Evolutionary conservation across 2,329 filamentous ascomycete species (phyloP).

Genomic region (Aspergillus melleus): DNA sequence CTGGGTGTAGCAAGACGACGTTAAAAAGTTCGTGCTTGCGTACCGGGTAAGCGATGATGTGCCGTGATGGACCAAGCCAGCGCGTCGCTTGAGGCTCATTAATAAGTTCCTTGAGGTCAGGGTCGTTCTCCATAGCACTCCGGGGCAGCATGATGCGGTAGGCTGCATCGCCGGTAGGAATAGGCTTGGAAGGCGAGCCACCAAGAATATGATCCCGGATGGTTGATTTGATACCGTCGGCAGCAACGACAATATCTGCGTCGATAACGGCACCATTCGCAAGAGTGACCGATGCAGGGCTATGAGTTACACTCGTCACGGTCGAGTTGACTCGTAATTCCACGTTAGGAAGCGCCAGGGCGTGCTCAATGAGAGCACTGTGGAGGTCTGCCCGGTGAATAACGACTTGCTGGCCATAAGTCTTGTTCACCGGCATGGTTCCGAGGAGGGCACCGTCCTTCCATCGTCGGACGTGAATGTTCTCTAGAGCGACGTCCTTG

Average conservation of each 20-base stretch:
- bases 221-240: slow-evolving; percentile 56
- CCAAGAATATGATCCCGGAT: slow-evolving; percentile 44
- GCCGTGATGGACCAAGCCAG: slow-evolving; percentile 73
- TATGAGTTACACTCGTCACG: slow-evolving; percentile 29
- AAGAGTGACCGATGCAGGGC: slow-evolving; percentile 30
- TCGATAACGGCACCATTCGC: slow-evolving; percentile 25
- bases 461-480: slow-evolving; percentile 39
- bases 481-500: slow-evolving; percentile 34
- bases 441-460: slow-evolving; percentile 33
- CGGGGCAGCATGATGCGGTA: slow-evolving; percentile 77
- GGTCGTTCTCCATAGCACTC: slow-evolving; percentile 64
- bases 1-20: slow-evolving; percentile 62
- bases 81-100: slow-evolving; percentile 67
- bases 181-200: slow-evolving; percentile 20
- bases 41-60: slow-evolving; percentile 78
- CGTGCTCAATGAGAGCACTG: slow-evolving; percentile 31
- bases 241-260: slow-evolving; percentile 53
- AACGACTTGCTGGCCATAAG: slow-evolving; percentile 35
- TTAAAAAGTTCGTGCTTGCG: slow-evolving; percentile 66
- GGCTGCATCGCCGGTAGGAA: slow-evolving; percentile 67
- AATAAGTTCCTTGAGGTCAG: slow-evolving; percentile 67
- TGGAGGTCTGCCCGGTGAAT: slow-evolving; percentile 40
- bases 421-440: slow-evolving; percentile 37
- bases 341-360: slow-evolving; percentile 31
- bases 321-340: slow-evolving; percentile 30